These are phyloP conservation scores for cucumber (Cucumis sativus) DNA, from an alignment of 306 rosid genomes.

Conservation along the genomic window Cucumber_9930_V3 NC_026660.2:5451001-5451500, in stretches of 20 bases:
- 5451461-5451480: no score
- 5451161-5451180: no score
- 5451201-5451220: conserved; percentile 32
- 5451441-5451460: neutral
- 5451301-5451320: conserved; percentile 7
- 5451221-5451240: conserved; percentile 57
- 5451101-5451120: no score
- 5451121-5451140: no score
- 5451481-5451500: no score
- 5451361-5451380: conserved; percentile 51
- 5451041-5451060: no score
- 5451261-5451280: conserved; percentile 30
- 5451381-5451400: conserved; percentile 18
- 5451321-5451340: conserved; percentile 40
- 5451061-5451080: no score
- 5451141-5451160: no score
- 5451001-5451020: no score
- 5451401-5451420: conserved; percentile 50
- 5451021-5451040: no score
- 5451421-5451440: conserved; percentile 62
- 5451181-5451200: no score
- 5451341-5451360: conserved; percentile 69
- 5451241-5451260: conserved; percentile 36
- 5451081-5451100: no score
- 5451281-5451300: conserved; percentile 20